phyloP scores from a whole-genome alignment of 306 rosid genomes.

The Ochetophila trinervis region DNA sequence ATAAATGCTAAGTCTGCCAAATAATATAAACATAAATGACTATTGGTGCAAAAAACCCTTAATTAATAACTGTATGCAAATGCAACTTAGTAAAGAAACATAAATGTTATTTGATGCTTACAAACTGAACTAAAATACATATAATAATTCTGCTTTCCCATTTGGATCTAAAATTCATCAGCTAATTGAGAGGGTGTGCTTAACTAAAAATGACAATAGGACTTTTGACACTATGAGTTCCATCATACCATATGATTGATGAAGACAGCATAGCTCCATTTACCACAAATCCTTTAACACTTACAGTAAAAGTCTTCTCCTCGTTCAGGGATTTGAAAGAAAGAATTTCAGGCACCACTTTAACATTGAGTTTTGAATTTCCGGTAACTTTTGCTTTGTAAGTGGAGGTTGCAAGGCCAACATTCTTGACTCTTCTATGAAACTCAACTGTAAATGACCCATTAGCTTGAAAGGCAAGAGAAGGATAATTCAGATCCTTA shows the following conservation, averaged over 20 bases:
- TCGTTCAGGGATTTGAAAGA: constrained; percentile 31
- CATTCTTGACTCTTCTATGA: constrained; percentile 34
- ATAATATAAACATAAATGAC: too few relatives aligned
- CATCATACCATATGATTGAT: constrained; percentile 35
- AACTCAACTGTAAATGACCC: constrained; percentile 13
- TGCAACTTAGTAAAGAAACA: too few relatives aligned
- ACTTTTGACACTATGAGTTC: constrained; percentile 27
- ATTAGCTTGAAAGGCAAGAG: constrained; percentile 5
- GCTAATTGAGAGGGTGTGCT: too few relatives aligned
- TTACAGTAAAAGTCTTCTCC: constrained; percentile 32
- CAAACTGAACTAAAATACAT: too few relatives aligned
- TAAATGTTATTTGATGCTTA: too few relatives aligned
- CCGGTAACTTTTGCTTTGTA: constrained; percentile 20
- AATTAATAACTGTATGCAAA: too few relatives aligned
- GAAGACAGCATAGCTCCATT: background rate
- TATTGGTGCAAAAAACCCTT: too few relatives aligned
- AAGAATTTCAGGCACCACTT: constrained; percentile 28
- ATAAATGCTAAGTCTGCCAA: too few relatives aligned
- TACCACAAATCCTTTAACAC: constrained; percentile 11
- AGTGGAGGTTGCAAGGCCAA: constrained; percentile 26
- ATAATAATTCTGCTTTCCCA: too few relatives aligned
- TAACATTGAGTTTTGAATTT: constrained; percentile 9
- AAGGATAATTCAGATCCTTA: constrained; percentile 33
- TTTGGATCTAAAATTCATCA: too few relatives aligned
- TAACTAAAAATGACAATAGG: background rate